These are phyloP conservation scores for Cucurbita moschata DNA, from an alignment of 306 rosid genomes.

Conservation along the genomic window DNA sequence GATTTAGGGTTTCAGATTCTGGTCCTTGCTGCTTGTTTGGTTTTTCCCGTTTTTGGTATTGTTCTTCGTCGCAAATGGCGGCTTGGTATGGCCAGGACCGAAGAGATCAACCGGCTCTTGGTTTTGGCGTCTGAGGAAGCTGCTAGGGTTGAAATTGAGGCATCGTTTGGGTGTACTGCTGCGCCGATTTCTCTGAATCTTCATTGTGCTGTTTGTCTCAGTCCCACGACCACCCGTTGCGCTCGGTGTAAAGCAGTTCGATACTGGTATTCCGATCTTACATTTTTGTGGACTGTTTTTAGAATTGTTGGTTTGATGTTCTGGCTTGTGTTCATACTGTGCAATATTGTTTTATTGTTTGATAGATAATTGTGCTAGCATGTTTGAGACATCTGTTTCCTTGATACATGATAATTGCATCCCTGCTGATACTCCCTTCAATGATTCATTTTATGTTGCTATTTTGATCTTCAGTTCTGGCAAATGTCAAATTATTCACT, in stretches of 20 bases:
- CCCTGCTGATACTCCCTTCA: not conserved
- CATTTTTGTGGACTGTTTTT: not conserved
- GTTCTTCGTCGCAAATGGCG: conserved; percentile 50
- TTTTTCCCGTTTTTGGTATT: conserved; percentile 34
- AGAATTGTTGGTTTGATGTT: not conserved
- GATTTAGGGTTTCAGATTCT: conserved; percentile 67
- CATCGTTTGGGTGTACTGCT: conserved; percentile 18
- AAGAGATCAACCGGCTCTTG: conserved; percentile 76
- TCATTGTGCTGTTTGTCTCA: conserved; percentile 58
- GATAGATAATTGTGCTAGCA: not conserved
- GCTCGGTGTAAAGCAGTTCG: conserved; percentile 74
- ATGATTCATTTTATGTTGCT: not conserved
- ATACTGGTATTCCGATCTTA: conserved; percentile 43
- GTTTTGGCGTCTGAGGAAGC: conserved; percentile 61
- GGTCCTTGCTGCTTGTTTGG: conserved; percentile 19
- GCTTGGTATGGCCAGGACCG: conserved; percentile 39
- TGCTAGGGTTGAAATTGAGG: conserved; percentile 63
- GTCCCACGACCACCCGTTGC: conserved; percentile 68
- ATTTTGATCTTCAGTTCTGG: conserved; percentile 44
- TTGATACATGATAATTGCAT: not conserved
- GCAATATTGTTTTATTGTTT: not conserved
- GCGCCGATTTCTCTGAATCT: conserved; percentile 6
- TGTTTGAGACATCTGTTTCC: not conserved
- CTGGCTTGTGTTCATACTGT: not conserved
- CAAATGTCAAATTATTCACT: conserved; percentile 77